Base-by-base conservation (phyloP, 208 protist species). In the Trypanosomatidae sp. region DNA sequence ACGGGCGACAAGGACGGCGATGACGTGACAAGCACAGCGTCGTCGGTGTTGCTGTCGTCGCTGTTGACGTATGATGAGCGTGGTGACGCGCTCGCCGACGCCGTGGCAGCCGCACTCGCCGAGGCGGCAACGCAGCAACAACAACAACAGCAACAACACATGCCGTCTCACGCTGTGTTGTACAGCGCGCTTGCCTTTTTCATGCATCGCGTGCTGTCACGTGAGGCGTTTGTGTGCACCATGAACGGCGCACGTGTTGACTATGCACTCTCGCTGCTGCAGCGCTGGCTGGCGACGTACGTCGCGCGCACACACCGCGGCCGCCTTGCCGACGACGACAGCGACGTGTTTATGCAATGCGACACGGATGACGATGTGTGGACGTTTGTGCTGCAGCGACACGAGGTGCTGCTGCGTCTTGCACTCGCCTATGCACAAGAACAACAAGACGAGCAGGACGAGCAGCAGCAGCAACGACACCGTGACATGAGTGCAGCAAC, bases 361-460 rank as follows among this genome's bases (percentile, higher is more conserved):
- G 0, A n/a, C 4, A 66, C 72, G 26, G 62, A 78, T 41, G 39
- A 35, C 0, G 78, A 88, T 30, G 41, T 88, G n/a, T 86, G 76
- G 66, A 24, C 16, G 4, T 88, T 92, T 71, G 43, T 87, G n/a
- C 32, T 88, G 5, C 55, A 71, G 15, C 71, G 78, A 1, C 78
- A 88, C 48, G 39, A 53, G 3, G 66, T 70, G n/a, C 58, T 87
- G 2, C 63, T 92, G 2, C 56, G 54, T 58, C 6, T 41, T 88
- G 33, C 51, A 19, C 13, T 49, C 47, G 21, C 43, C 38, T 50
- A 6, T 46, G 4, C 16, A n/a, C n/a, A n/a, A n/a, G n/a, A n/a
- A n/a, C n/a, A n/a, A n/a, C n/a, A n/a, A n/a, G 11, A 4, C 16
- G 4, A 6, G 13, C 4, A 13, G 41, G 16, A 37, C 53, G 8